phyloP scores from a whole-genome alignment of 352 stramenopile species.

The Peronospora farinosa region DNA sequence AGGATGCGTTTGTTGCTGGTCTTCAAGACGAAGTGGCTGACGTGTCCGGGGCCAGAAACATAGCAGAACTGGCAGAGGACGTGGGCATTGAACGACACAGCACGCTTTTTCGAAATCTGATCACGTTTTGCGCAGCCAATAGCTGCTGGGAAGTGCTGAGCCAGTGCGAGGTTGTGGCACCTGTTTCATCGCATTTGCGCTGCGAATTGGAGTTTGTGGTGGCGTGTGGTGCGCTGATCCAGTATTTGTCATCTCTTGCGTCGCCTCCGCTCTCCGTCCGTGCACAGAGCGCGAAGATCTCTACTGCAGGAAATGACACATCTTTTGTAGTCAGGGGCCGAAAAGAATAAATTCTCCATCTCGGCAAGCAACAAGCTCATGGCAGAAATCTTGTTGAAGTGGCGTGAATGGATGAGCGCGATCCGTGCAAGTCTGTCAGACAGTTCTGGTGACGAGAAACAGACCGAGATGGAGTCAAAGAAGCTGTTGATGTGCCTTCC shows the following conservation, averaged over 20 bases:
- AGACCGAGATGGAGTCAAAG: constrained; percentile 17
- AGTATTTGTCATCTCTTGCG: constrained; percentile 41
- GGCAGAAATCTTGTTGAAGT: constrained; percentile 39
- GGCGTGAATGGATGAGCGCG: constrained; percentile 26
- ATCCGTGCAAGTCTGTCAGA: constrained; percentile 7
- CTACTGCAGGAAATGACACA: constrained; percentile 4
- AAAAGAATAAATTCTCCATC: constrained; percentile 40
- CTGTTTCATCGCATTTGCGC: constrained; percentile 18
- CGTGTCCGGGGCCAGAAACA: not conserved
- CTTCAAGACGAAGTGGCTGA: constrained; percentile 28
- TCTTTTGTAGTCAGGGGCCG: constrained; percentile 4
- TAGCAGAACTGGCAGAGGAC: constrained; percentile 1
- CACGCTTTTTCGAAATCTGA: constrained; percentile 33
- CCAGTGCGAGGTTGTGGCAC: constrained; percentile 27
- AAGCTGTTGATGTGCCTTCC: constrained; percentile 50
- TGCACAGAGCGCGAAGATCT: constrained; percentile 7
- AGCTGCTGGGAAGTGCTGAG: constrained; percentile 49
- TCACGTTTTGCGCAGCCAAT: constrained; percentile 49
- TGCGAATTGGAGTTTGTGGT: constrained; percentile 44
- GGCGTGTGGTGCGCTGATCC: constrained; percentile 35
- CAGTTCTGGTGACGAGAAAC: constrained; percentile 4
- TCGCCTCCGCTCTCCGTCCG: constrained; percentile 15
- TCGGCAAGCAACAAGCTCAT: constrained; percentile 39
- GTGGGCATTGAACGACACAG: constrained; percentile 1
- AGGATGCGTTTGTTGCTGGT: constrained; percentile 29